Conservation (phyloP, 352 stramenopile genomes). For the Globisporangium takayamanum region DNA sequence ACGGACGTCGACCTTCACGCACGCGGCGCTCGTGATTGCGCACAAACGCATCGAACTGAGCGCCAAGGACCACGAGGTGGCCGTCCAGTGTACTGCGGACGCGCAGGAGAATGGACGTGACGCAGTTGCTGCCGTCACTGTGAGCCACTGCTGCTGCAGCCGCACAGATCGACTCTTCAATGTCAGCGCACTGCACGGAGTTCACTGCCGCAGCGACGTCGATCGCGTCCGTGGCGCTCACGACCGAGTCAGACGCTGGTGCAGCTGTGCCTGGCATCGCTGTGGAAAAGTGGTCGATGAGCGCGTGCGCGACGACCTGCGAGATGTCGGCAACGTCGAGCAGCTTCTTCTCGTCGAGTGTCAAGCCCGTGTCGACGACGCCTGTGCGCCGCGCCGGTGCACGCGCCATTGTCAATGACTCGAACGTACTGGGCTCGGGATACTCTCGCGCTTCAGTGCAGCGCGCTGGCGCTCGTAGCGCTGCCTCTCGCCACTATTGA, state of each 20-base stretch:
- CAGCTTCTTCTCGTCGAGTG: slow-evolving; percentile 17
- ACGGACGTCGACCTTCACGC: background rate
- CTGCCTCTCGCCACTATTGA: background rate
- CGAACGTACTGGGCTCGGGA: background rate
- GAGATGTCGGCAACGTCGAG: slow-evolving; percentile 16
- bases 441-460: background rate
- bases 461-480: no score
- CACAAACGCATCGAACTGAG: slow-evolving; percentile 12
- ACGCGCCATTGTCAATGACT: background rate
- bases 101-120: slow-evolving; percentile 5
- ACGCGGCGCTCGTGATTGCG: slow-evolving; percentile 6
- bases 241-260: no score
- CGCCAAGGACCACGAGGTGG: slow-evolving; percentile 12
- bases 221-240: background rate
- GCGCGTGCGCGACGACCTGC: slow-evolving; percentile 10
- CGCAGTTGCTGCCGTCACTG: background rate
- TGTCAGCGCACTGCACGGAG: slow-evolving; percentile 7
- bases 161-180: slow-evolving; percentile 10
- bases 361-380: slow-evolving; percentile 12
- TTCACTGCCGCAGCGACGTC: slow-evolving; percentile 4
- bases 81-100: slow-evolving; percentile 10
- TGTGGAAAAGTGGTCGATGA: slow-evolving; percentile 17
- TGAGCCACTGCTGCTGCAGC: slow-evolving; percentile 1
- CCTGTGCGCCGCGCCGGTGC: background rate
- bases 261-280: background rate